Evolutionary conservation across 306 rosid genomes (phyloP).

Genomic region (Quercus glauca): DNA sequence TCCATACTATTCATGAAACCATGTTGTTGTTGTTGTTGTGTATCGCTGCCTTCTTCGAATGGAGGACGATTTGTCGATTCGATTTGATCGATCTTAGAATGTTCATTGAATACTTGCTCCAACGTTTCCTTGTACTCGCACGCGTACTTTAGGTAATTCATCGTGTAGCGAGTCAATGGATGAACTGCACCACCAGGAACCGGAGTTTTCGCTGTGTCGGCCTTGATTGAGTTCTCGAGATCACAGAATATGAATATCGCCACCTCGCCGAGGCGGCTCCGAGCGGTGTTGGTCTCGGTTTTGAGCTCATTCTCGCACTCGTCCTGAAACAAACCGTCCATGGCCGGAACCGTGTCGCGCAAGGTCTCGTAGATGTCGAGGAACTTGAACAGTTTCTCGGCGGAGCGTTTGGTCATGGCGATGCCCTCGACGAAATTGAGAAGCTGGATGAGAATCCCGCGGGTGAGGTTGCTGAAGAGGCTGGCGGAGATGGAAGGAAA

Average conservation of each 20-base stretch:
- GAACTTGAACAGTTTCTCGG: slow-evolving; percentile 59
- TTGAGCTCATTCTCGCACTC: slow-evolving; percentile 35
- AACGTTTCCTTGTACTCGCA: slow-evolving; percentile 46
- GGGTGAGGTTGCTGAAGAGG: slow-evolving; percentile 42
- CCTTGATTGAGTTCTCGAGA: slow-evolving; percentile 35
- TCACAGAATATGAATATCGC: slow-evolving; percentile 35
- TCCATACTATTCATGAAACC: too few species aligned
- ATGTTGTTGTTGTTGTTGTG: background rate
- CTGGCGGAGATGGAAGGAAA: background rate
- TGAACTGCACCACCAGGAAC: slow-evolving; percentile 54
- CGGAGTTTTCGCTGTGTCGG: slow-evolving; percentile 26
- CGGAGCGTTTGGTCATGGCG: slow-evolving; percentile 53
- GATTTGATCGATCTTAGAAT: slow-evolving; percentile 36
- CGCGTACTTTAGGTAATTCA: slow-evolving; percentile 38
- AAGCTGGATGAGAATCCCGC: slow-evolving; percentile 41
- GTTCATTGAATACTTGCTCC: slow-evolving; percentile 47
- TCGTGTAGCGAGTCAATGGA: slow-evolving; percentile 44
- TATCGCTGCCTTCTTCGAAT: slow-evolving; percentile 4
- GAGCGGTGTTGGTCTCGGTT: slow-evolving; percentile 33
- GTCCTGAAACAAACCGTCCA: slow-evolving; percentile 30
- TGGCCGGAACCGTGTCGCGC: slow-evolving; percentile 28
- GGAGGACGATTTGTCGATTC: slow-evolving; percentile 42
- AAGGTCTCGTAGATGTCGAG: slow-evolving; percentile 65
- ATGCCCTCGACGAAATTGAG: slow-evolving; percentile 59
- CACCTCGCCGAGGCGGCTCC: slow-evolving; percentile 42